Evolutionary conservation across 352 stramenopile species (phyloP).

Genomic region (Phytopythium cucurbitacearum): DNA sequence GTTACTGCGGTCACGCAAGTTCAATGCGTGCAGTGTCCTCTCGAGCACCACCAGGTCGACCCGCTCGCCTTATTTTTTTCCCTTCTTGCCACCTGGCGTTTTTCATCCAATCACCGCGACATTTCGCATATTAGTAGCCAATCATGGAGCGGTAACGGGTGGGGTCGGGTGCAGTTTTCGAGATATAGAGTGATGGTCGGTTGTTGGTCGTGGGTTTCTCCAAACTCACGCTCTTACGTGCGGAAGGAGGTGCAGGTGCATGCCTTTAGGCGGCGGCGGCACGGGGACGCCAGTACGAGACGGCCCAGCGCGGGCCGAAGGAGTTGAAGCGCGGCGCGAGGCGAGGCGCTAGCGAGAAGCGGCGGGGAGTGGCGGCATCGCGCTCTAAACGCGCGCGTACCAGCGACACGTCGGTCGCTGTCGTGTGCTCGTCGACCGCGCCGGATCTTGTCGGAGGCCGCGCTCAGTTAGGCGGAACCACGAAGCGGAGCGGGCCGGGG

Average conservation of each 20-base stretch:
- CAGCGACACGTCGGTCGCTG: not conserved
- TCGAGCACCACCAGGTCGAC: not conserved
- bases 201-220: constrained; percentile 26
- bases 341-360: not conserved
- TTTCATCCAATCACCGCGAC: constrained; percentile 22
- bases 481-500: not conserved
- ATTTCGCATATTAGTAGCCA: constrained; percentile 7
- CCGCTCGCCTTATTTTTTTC: not conserved
- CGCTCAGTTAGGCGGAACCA: not conserved
- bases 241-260: no score
- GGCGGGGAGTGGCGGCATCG: no score
- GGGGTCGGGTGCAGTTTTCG: constrained; percentile 7
- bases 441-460: not conserved
- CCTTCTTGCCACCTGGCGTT: not conserved
- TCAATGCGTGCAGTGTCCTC: not conserved
- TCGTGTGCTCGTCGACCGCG: not conserved
- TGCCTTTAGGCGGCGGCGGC: not conserved
- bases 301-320: no score
- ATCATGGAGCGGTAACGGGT: no score
- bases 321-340: not conserved
- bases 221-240: constrained; percentile 1
- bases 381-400: no score
- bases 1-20: no score
- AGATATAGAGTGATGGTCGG: constrained; percentile 8
- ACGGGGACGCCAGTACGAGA: not conserved